Evolutionary conservation across 2,329 filamentous ascomycete genomes (phyloP).

Genomic region (Herpotrichia juniperi): DNA sequence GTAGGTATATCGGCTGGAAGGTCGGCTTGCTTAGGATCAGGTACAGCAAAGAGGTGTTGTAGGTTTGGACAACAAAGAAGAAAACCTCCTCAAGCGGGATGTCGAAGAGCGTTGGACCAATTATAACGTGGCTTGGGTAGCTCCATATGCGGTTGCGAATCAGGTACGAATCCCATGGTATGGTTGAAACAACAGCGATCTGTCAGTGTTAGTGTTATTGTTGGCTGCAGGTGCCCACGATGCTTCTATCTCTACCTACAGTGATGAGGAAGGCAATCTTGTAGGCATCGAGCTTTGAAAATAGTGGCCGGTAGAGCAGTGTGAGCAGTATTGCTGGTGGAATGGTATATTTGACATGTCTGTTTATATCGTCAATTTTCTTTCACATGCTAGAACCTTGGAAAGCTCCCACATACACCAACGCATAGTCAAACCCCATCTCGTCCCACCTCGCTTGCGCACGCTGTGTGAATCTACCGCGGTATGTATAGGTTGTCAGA

Average conservation of each 20-base stretch:
- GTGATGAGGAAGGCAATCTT: slow-evolving; percentile 66
- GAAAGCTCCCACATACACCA: slow-evolving; percentile 58
- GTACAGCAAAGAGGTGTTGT: slow-evolving; percentile 73
- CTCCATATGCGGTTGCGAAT: slow-evolving; percentile 73
- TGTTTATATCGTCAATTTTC: slow-evolving; percentile 37
- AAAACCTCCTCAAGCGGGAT: slow-evolving; percentile 77
- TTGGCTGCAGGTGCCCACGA: slow-evolving; percentile 23
- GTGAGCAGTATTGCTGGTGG: slow-evolving; percentile 67
- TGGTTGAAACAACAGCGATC: slow-evolving; percentile 70
- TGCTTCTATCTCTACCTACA: slow-evolving; percentile 31
- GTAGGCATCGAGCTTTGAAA: slow-evolving; percentile 66
- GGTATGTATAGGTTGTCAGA: too few relatives aligned
- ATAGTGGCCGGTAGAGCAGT: slow-evolving; percentile 64
- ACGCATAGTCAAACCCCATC: slow-evolving; percentile 67
- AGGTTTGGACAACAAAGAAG: slow-evolving; percentile 80
- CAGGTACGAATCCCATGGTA: slow-evolving; percentile 79
- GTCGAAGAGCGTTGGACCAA: slow-evolving; percentile 66
- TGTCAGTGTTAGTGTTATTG: slow-evolving; percentile 43
- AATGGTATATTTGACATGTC: slow-evolving; percentile 71
- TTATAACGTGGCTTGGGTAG: slow-evolving; percentile 69
- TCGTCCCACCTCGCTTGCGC: slow-evolving; percentile 26
- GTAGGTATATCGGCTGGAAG: slow-evolving; percentile 61
- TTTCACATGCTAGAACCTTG: neutral
- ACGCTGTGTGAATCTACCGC: too few relatives aligned
- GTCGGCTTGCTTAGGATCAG: slow-evolving; percentile 69